Base-by-base conservation (phyloP, 441 rosid genomes). In the Gossypium lobatum region DNA sequence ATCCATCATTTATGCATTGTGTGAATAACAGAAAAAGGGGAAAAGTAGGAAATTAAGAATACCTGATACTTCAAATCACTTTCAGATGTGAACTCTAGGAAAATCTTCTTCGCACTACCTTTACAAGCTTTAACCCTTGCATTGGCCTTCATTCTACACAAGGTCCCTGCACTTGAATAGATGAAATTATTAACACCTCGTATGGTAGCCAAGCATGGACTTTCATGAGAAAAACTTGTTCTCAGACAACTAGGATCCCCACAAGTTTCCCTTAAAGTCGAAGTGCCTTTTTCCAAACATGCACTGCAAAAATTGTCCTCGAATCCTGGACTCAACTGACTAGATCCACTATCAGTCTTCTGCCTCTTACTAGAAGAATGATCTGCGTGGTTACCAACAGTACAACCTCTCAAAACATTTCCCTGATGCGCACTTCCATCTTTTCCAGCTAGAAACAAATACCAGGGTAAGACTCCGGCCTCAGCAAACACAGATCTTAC, bases 381-480 rank as follows among this genome's bases (percentile, higher is more conserved):
- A 75, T 83, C 83, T 79, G 60, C 67, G 72, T 60, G 62, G 65
- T 63, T 75, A 66, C 67, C 74, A 73, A 59, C 8, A 5, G 61
- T 7, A 54, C 20, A 50, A 71, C 68, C 75, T 64, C 55, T 78
- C 64, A 72, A 69, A 78, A 71, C 72, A 65, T 72, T 64, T 61
- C 60, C 65, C 17, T 75, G 75, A 77, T 55, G 80, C 65, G 50
- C 5, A 62, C 64, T 68, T 78, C 78, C 89, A 77, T 81, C 86
- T 73, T 83, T 84, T 66, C 72, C 88, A 75, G 77, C 37, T 78
- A 92, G 85, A 82, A 79, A 76, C 73, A 95, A 80, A 82, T 87
- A 87, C 96, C 92, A 92, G 39, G 97, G 96, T 80, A 91, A 76
- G 81, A 91, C 53, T 55, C 83, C 57, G 52, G 88, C 97, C 89